Base-by-base conservation (phyloP, 1,284 basidiomycete genomes). In the Athelia sp. region DNA sequence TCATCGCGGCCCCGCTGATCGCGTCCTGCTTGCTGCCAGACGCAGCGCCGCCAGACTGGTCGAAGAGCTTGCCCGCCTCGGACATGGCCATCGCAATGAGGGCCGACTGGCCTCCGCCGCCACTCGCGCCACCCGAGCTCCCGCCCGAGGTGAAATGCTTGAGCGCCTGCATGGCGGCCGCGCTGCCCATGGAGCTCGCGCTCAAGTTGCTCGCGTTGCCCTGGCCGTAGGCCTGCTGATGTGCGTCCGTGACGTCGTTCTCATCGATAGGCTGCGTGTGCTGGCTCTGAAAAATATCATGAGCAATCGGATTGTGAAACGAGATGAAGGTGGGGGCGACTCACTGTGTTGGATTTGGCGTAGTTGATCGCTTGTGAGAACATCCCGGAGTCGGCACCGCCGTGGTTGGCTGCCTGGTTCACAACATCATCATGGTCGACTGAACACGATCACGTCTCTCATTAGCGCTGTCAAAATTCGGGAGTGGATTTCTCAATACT, bases 41-140 rank as follows among this genome's bases (percentile, higher is more conserved):
- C 1, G 81, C 69, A 9, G 73, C 68, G n/a, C 86, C 85, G 15
- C 80, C 81, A 29, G 78, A 76, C 57, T 77, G 70, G 59, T 90
- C 86, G 56, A 93, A 87, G 47, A 91, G 68, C 62, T 87, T 82
- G 26, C 76, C 73, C 0, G 82, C 87, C 62, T 94, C 85, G 0
- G 80, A 78, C 88, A 94, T 90, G 11, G 90, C 91, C 65, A 91
- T 67, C 57, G 85, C 84, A 65, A 95, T 82, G 49, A 95, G 72
- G 63, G 90, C 66, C 1, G 74, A 73, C 53, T 79, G 69, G 51
- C 73, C 70, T 26, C 75, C 74, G 18, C 80, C 72, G 0, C 72
- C 67, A 15, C 73, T 68, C 13, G 69, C 63, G 4, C 70, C 66
- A 2, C 49, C 56, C 17, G 67, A 62, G 3, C 44, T 29, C 29